Evolutionary conservation across 139 green algal genomes (phyloP), one percentile per base, ranked within the genome.

Genomic region (Eudorina sp.): DNA sequence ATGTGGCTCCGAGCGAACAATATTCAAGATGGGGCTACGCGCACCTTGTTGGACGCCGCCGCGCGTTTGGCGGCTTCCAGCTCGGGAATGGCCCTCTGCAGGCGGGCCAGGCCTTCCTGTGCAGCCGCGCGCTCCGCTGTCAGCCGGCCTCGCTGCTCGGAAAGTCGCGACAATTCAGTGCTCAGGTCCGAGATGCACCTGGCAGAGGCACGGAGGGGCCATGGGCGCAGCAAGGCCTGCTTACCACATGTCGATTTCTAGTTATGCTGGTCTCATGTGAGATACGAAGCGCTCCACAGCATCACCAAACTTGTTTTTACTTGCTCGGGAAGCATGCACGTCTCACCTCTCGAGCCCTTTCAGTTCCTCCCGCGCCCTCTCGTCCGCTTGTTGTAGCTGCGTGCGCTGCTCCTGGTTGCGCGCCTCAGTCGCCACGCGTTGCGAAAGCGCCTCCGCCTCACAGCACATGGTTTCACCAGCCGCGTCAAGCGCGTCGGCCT

Each of bases 31-130:
- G 66, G 8, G 13, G 14, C 9, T 2, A n/a, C 14, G 14, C 53
- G 7, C 38, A 90, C 90, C 90, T 92, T 93, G 25, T 53, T 68
- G 8, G 90, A 88, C 7, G 94, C 94, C 3, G 94, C 92, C 4
- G 94, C 93, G 38, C 91, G 92, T 80, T 96, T 96, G 16, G 90
- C 89, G 0, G 88, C 89, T 40, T 96, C 94, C 18, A 96, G 46
- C 48, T 94, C 92, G 1, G 94, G 91, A 27, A 95, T 53, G 34
- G 23, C 6, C 31, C 45, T 46, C 43, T 77, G 80, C 80, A 86
- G 41, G 18, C 21, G n/a, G 7, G 19, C 60, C 41, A 86, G 60
- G 0, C 0, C 41, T 29, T 76, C 60, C 41, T 76, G 60, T 18
- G 41, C 80, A 2, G 58, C 80, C 29, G 80, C 60, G 16, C 27